Evolutionary conservation across 495 filamentous ascomycete species (phyloP), one percentile per base, ranked within the genome.

Genomic region (Bacidia rubella): DNA sequence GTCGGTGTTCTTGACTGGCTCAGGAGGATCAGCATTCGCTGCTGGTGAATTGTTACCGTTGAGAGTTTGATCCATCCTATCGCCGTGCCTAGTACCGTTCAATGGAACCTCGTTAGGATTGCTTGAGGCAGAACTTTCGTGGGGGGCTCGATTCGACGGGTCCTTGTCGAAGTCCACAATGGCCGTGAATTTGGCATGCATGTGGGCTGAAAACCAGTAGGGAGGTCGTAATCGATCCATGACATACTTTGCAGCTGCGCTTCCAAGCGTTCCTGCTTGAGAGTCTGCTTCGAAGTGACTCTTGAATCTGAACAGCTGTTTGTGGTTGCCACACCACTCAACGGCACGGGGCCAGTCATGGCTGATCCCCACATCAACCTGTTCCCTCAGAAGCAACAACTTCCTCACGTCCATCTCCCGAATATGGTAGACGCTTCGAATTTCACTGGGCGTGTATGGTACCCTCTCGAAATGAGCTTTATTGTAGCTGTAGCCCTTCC

Each of bases 191-290:
- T 87, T 89, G 63, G 83, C 80, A 66, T 98, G 92, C 63, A 96
- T 55, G 65, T 98, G 92, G 1, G 89, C 92, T 9, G 89, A 86
- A 65, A 97, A 95, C 92, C 92, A 98, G 62, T 87, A 85, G 0
- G 74, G 68, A 2, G 92, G 92, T 27, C 86, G 74, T 35, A 97
- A 68, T 25, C 86, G 74, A 61, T 92, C 80, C 61, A 97, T 74
- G 4, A 94, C 80, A 42, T 84, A 77, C 56, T 72, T 74, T 0
- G 87, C 90, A 0, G 92, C 89, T 3, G 71, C 64, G 53, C 77
- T 96, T 0, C 92, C 92, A 4, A 98, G 67, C 27, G 62, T 77
- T 0, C 88, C 87, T 32, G 75, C 72, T 24, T 67, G 63, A 1
- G 88, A 89, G 62, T 98, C 92, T 21, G 73, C 63, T 51, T 76